Conservation (phyloP, 495 filamentous ascomycete species). For the Cairneyella variabilis region DNA sequence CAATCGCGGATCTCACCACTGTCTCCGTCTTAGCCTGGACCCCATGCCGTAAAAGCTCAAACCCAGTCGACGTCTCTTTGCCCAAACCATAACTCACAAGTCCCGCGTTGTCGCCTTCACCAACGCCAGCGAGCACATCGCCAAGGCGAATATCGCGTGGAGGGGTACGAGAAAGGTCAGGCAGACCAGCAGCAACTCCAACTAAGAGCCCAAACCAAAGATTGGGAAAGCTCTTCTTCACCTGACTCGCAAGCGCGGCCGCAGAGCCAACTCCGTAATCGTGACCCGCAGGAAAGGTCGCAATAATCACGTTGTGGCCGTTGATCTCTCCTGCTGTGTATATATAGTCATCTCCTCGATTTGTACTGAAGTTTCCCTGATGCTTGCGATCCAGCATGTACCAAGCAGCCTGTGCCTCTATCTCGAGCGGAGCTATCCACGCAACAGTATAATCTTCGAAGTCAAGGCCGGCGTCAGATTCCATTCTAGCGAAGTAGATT, state of each 20-base stretch:
- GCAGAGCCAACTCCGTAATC: neutral
- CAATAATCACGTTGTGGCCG: slow-evolving; percentile 13
- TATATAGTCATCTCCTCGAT: slow-evolving; percentile 15
- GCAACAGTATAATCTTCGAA: slow-evolving; percentile 39
- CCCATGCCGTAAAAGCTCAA: too few species aligned
- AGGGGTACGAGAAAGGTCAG: slow-evolving; percentile 25
- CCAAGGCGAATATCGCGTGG: slow-evolving; percentile 37
- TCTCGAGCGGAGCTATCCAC: slow-evolving; percentile 44
- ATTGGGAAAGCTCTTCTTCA: slow-evolving; percentile 10
- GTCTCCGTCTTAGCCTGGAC: slow-evolving; percentile 23
- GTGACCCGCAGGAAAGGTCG: slow-evolving; percentile 2
- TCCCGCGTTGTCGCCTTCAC: slow-evolving; percentile 16
- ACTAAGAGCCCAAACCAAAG: slow-evolving; percentile 29
- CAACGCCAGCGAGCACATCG: slow-evolving; percentile 33
- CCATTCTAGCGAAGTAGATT: too few species aligned
- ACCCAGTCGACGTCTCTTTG: slow-evolving; percentile 18
- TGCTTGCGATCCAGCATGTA: slow-evolving; percentile 41
- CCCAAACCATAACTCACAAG: slow-evolving; percentile 31
- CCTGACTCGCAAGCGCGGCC: slow-evolving; percentile 9
- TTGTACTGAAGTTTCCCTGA: slow-evolving; percentile 22
- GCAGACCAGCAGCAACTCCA: slow-evolving; percentile 28
- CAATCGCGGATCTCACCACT: slow-evolving; percentile 25
- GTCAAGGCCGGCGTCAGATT: too few species aligned
- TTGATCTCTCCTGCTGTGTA: slow-evolving; percentile 33
- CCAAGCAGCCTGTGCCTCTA: slow-evolving; percentile 40